A percentile compares a stretch with the other conserved stretches of the same genome.
Conservation (phyloP, 805 yeast genomes). For the Tetrapisispora nanseiensis region DNA sequence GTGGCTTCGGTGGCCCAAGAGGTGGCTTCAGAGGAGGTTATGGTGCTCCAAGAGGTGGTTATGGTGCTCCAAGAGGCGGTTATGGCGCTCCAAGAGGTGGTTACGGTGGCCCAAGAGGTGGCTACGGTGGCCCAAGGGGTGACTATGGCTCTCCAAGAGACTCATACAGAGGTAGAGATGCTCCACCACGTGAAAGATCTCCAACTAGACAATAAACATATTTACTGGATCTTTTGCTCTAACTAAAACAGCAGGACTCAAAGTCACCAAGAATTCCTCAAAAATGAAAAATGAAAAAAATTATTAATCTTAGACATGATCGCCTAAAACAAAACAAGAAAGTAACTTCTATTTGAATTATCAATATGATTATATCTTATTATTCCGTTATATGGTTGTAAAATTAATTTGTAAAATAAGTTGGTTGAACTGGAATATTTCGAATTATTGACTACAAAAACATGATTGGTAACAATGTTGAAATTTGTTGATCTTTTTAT, state of each 20-base stretch:
- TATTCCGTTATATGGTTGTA: not conserved
- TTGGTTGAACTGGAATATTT: not conserved
- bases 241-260: too few relatives aligned
- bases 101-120: constrained; percentile 27
- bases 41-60: constrained; percentile 31
- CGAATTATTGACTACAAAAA: not conserved
- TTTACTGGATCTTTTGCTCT: too few relatives aligned
- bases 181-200: constrained; percentile 55
- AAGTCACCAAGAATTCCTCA: not conserved
- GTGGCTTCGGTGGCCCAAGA: constrained; percentile 31
- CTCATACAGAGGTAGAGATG: constrained; percentile 42
- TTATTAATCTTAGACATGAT: not conserved
- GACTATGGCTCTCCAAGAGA: constrained; percentile 31
- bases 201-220: constrained; percentile 52
- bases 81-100: constrained; percentile 28
- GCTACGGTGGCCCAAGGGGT: constrained; percentile 21
- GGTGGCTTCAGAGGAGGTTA: constrained; percentile 34
- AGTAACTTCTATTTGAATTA: too few relatives aligned
- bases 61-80: constrained; percentile 34
- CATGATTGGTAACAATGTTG: not conserved
- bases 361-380: not conserved
- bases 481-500: not conserved
- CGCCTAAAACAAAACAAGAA: not conserved
- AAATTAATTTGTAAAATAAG: not conserved
- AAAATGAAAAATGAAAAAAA: not conserved